Evolutionary conservation across 768 basidiomycete species (phyloP).

Genomic region (Boletus eberwhitei): DNA sequence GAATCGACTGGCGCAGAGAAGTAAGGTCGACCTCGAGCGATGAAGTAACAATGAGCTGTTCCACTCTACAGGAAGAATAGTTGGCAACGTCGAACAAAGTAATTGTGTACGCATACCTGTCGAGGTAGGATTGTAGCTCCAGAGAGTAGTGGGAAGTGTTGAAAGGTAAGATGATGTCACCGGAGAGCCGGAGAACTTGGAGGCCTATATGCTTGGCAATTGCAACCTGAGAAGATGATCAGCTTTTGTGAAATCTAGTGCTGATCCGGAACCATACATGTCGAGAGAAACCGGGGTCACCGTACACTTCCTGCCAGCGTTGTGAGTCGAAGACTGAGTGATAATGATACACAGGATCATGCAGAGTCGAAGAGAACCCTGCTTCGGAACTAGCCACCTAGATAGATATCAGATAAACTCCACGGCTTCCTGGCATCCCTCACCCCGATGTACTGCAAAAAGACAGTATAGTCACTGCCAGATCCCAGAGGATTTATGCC

Average conservation of each 20-base stretch:
- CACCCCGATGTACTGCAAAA: slow-evolving; percentile 77
- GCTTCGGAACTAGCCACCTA: slow-evolving; percentile 36
- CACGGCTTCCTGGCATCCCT: slow-evolving; percentile 16
- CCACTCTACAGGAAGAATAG: slow-evolving; percentile 25
- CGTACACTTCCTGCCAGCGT: slow-evolving; percentile 71
- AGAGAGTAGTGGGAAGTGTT: slow-evolving; percentile 76
- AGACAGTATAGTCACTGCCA: slow-evolving; percentile 90
- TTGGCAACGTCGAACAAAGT: slow-evolving; percentile 23
- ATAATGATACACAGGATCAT: slow-evolving; percentile 73
- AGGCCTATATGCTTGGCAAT: slow-evolving; percentile 68
- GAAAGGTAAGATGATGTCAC: slow-evolving; percentile 64
- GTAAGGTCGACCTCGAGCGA: slow-evolving; percentile 50
- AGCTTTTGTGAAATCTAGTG: not conserved
- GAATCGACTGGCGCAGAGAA: slow-evolving; percentile 45
- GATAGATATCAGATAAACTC: slow-evolving; percentile 1
- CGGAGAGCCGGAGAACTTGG: slow-evolving; percentile 56
- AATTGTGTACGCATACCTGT: slow-evolving; percentile 41
- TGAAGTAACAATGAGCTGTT: slow-evolving; percentile 18
- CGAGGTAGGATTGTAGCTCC: slow-evolving; percentile 62
- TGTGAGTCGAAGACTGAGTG: slow-evolving; percentile 72
- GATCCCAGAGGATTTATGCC: slow-evolving; percentile 68
- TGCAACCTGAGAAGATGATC: slow-evolving; percentile 44
- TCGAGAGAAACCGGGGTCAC: slow-evolving; percentile 70
- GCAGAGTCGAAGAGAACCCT: slow-evolving; percentile 32
- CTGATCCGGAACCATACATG: slow-evolving; percentile 46